phyloP scores from a whole-genome alignment of 768 basidiomycete genomes.

The Clathrus columnatus region DNA sequence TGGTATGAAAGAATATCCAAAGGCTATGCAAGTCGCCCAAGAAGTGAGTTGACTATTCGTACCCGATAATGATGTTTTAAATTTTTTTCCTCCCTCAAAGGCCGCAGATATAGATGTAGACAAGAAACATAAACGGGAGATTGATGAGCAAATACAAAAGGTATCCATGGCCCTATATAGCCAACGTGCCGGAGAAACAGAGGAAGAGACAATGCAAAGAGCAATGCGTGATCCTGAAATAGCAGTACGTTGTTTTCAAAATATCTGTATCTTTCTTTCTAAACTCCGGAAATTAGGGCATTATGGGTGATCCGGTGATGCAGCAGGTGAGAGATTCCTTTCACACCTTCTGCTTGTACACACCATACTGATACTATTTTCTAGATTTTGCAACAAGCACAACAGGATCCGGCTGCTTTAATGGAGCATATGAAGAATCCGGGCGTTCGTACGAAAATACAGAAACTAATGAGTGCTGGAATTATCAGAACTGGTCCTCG shows the following conservation, averaged over 20 bases:
- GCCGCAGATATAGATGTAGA: constrained; percentile 75
- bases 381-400: constrained; percentile 85
- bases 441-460: constrained; percentile 66
- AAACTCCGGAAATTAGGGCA: constrained; percentile 37
- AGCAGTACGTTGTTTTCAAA: constrained; percentile 46
- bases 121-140: constrained; percentile 75
- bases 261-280: constrained; percentile 5
- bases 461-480: constrained; percentile 86
- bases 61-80: not conserved
- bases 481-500: constrained; percentile 63
- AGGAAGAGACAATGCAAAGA: constrained; percentile 85
- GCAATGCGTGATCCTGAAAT: constrained; percentile 98
- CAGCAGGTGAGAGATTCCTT: constrained; percentile 39
- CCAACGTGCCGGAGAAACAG: constrained; percentile 76
- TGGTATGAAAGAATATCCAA: constrained; percentile 86
- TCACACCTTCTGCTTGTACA: not conserved
- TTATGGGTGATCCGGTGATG: constrained; percentile 90
- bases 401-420: constrained; percentile 77
- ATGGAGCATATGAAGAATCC: constrained; percentile 97
- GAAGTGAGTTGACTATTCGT: constrained; percentile 21
- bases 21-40: constrained; percentile 79
- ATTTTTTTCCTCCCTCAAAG: constrained; percentile 11
- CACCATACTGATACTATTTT: not conserved
- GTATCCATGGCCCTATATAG: constrained; percentile 68
- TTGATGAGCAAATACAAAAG: constrained; percentile 72